These are phyloP conservation scores for Oryza australiensis DNA, from an alignment of 176 grass and related monocot genomes.

Conservation along the genomic window DNA sequence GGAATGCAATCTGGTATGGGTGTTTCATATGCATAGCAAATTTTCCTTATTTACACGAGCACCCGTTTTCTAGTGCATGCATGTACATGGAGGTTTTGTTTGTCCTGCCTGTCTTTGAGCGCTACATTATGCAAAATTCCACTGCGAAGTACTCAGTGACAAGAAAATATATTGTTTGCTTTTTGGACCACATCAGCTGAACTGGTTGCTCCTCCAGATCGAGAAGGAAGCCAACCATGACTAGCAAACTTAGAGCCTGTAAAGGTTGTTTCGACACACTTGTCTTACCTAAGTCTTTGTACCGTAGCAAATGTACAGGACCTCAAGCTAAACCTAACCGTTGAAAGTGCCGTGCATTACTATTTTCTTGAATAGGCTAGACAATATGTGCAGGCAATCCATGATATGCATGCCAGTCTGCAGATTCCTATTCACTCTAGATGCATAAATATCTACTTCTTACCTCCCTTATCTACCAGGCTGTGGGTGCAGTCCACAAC, in stretches of 20 bases:
- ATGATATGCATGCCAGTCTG: constrained; percentile 2
- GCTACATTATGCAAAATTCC: neutral
- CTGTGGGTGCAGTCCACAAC: neutral
- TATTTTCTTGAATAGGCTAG: constrained; percentile 37
- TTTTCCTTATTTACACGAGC: neutral
- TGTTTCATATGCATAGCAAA: constrained; percentile 2
- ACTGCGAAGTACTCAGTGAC: neutral
- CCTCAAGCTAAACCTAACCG: neutral
- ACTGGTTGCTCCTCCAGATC: constrained; percentile 24
- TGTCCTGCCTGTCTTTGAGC: neutral
- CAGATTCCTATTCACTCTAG: constrained; percentile 4
- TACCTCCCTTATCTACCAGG: neutral
- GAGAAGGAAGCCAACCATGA: constrained; percentile 32
- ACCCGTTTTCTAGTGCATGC: neutral
- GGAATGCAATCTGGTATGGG: neutral
- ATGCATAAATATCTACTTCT: constrained; percentile 20
- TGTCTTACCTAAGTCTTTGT: constrained; percentile 11
- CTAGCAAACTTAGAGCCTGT: neutral
- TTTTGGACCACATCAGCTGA: neutral
- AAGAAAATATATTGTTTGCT: neutral
- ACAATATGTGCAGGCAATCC: constrained; percentile 12
- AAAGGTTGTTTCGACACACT: constrained; percentile 6
- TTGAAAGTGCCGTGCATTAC: constrained; percentile 21
- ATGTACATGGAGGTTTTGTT: neutral
- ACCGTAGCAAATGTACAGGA: constrained; percentile 12